Percentiles rank a stretch among this genome's conserved stretches.
These are phyloP conservation scores for Suillus subaureus DNA, from an alignment of 768 basidiomycete genomes.

Conservation along the genomic window DNA sequence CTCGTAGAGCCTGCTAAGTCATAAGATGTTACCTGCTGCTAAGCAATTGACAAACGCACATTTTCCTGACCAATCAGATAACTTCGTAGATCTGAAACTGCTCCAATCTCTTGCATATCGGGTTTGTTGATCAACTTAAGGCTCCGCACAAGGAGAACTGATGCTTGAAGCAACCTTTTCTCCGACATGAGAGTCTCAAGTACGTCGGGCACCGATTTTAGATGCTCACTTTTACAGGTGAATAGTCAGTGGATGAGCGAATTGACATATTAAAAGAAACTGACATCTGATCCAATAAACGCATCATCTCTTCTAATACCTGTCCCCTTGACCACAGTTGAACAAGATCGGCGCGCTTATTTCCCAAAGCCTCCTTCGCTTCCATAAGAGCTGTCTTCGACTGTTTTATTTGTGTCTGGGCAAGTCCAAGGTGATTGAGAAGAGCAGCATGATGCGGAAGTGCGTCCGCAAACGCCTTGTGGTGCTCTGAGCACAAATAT, in stretches of 20 bases:
- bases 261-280: slow-evolving; percentile 28
- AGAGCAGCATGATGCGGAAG: slow-evolving; percentile 88
- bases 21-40: slow-evolving; percentile 14
- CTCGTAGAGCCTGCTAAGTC: slow-evolving; percentile 71
- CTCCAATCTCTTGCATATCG: slow-evolving; percentile 96
- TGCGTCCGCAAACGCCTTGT: slow-evolving; percentile 93
- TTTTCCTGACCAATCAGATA: slow-evolving; percentile 88
- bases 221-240: slow-evolving; percentile 65
- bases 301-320: slow-evolving; percentile 94
- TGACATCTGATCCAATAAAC: slow-evolving; percentile 92
- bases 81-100: slow-evolving; percentile 81
- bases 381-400: slow-evolving; percentile 75
- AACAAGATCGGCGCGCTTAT: slow-evolving; percentile 84
- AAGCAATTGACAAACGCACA: slow-evolving; percentile 49
- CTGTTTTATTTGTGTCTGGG: slow-evolving; percentile 74
- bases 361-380: slow-evolving; percentile 76
- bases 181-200: slow-evolving; percentile 95
- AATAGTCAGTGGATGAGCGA: slow-evolving; percentile 19
- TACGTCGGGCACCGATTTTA: slow-evolving; percentile 89
- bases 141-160: slow-evolving; percentile 82
- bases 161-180: slow-evolving; percentile 88
- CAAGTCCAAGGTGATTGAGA: slow-evolving; percentile 65
- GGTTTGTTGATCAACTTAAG: slow-evolving; percentile 88
- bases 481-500: slow-evolving; percentile 62
- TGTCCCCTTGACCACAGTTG: slow-evolving; percentile 90